phyloP scores from a whole-genome alignment of 106 monocot genomes.

The Allium fistulosum region DNA sequence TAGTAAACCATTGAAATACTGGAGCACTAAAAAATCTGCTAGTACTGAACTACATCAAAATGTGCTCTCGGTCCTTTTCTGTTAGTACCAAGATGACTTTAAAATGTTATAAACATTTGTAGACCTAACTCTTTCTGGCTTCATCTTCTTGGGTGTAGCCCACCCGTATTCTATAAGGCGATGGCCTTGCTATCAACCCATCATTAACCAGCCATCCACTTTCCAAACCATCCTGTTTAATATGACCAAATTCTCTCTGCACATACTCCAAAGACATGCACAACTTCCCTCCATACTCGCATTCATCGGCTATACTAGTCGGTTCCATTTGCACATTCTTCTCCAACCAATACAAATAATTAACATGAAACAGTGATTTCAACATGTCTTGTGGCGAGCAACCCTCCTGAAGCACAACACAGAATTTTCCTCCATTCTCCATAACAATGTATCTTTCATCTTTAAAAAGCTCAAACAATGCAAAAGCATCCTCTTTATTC shows the following conservation, averaged over 20 bases:
- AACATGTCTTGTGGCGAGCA: conserved; percentile 84
- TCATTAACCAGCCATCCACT: conserved; percentile 73
- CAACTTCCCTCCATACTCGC: conserved; percentile 61
- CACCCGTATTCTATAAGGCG: conserved; percentile 50
- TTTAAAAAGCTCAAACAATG: conserved; percentile 75
- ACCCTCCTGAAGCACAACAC: conserved; percentile 67
- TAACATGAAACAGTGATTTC: conserved; percentile 84
- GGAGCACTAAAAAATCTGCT: no score
- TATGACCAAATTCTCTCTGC: conserved; percentile 63
- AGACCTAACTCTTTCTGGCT: no score
- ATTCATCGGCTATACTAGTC: conserved; percentile 44
- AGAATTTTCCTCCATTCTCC: conserved; percentile 39
- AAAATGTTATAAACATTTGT: no score
- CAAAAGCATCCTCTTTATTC: conserved; percentile 53
- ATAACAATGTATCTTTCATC: conserved; percentile 67
- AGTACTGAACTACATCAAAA: no score
- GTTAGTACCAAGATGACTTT: no score
- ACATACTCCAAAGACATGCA: conserved; percentile 77
- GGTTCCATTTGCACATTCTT: conserved; percentile 46
- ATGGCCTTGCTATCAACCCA: conserved; percentile 82
- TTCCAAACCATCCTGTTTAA: conserved; percentile 46
- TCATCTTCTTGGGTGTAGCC: conserved; percentile 1
- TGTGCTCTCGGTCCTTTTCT: no score
- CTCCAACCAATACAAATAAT: conserved; percentile 92
- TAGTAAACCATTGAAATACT: no score